phyloP scores from a whole-genome alignment of 2,329 filamentous ascomycete genomes.

The Pseudocercospora eumusae region DNA sequence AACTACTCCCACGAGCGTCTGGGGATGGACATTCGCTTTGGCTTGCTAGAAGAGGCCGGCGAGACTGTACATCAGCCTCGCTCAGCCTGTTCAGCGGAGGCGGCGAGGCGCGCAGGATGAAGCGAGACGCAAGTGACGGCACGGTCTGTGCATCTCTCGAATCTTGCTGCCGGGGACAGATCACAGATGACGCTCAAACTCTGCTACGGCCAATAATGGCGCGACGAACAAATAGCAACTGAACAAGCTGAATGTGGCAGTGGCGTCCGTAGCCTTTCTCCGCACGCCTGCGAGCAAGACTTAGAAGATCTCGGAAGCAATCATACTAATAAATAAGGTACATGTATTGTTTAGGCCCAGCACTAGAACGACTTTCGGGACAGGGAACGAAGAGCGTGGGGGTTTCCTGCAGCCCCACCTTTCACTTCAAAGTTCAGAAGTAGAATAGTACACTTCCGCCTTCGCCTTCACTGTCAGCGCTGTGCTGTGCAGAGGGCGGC shows the following conservation, averaged over 20 bases:
- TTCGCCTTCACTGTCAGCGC: background rate
- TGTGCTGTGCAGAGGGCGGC: no score
- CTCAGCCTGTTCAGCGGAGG: background rate
- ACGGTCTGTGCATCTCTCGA: slow-evolving; percentile 1
- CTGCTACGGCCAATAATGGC: slow-evolving; percentile 7
- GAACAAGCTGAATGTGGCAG: slow-evolving; percentile 7
- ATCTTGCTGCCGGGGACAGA: slow-evolving; percentile 6
- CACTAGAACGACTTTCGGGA: background rate
- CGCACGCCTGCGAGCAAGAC: no score
- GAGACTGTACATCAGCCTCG: background rate
- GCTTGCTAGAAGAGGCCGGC: slow-evolving; percentile 16
- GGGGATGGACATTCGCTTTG: slow-evolving; percentile 2
- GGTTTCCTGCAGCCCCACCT: background rate
- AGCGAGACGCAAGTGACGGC: slow-evolving; percentile 7
- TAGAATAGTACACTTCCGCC: no score
- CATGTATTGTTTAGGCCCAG: no score
- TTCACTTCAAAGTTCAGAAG: background rate
- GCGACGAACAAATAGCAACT: background rate
- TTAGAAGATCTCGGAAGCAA: background rate
- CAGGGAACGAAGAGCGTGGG: slow-evolving; percentile 3
- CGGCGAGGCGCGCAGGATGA: slow-evolving; percentile 9
- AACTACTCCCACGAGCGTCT: no score
- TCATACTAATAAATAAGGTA: no score
- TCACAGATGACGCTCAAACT: slow-evolving; percentile 1
- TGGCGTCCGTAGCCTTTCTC: no score